Base-by-base conservation (phyloP, 1,284 basidiomycete species). In the Vanrija pseudolonga region DNA sequence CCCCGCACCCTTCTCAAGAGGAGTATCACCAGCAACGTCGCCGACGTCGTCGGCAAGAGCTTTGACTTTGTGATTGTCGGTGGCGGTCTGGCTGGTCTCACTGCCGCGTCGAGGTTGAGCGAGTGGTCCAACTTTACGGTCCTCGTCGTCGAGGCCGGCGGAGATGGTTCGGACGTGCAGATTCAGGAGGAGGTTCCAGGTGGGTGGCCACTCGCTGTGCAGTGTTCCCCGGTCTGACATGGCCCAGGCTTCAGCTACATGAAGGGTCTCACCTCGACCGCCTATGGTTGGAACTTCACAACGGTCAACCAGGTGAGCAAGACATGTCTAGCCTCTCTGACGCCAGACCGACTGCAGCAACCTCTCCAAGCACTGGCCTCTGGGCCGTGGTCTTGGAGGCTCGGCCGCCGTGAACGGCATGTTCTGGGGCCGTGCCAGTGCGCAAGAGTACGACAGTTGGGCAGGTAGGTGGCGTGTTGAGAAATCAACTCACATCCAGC, bases 81-180 rank as follows among this genome's bases (percentile, higher is more conserved):
- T 39, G 88, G 87, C 37, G 88, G 88, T 45, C 81, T 85, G 5
- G 86, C 85, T 5, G 89, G 88, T 28, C 80, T 90, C 19, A 84
- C 85, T 9, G 71, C 90, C 24, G 89, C 87, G 2, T 76, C 82
- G 17, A 81, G 87, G 22, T 79, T 91, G 14, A 81, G 85, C 0
- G 87, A 87, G 58, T 83, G 87, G 76, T 69, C 79, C 0, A 82
- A 82, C 63, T 79, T 78, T 12, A 85, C 84, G 2, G 85, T 90
- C 6, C 80, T 87, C 36, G 84, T 88, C 39, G 78, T 89, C 52
- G 87, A 89, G 68, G 86, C 86, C 4, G 87, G 87, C 22, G 80
- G 80, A 41, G 80, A 83, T 36, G 86, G 85, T 0, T 76, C 80
- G 45, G 79, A 79, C 3, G 80, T 82, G 42, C 47, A 60, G 38